Base-by-base conservation (phyloP, 208 protist species). In the Trypanosoma grayi region DNA sequence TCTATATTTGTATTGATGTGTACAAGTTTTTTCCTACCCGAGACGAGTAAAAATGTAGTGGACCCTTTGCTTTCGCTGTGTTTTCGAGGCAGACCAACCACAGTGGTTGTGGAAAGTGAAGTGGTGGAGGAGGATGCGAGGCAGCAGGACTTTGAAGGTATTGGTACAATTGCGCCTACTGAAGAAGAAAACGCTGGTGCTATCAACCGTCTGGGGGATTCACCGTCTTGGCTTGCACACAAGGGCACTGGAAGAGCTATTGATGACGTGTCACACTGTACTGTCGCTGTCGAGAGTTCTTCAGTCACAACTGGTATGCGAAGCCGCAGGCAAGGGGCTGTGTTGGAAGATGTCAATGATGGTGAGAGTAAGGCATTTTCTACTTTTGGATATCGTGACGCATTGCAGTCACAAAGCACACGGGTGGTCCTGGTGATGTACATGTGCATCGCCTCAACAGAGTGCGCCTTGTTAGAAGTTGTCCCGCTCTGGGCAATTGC, bases 401-500 rank as follows among this genome's bases (percentile, higher is more conserved):
- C 62, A 18, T 24, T 75, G 18, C 39, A 60, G 24, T 41, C 47
- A 18, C 22, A 45, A 22, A 62, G 34, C 20, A 60, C 47, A 14
- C 62, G 63, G 30, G 28, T 51, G 16, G 61, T 77, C 6, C 53
- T 77, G 22, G 14, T 66, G 16, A 63, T 63, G 57, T 63, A 63
- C 18, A 63, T 63, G 57, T 63, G 57, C 20, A 63, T 63, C 20
- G 25, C 44, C 30, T 63, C 57, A 11, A 54, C 45, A 45, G 57
- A 63, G 45, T 63, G 43, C 44, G 57, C 57, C 2, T 20, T 63
- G n/a, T 31, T 63, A 7, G 66, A 85, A 57, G 72, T 73, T 7
- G 75, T 92, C 27, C 81, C 85, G 14, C 66, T 92, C 25, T 92
- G 85, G 82, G 40, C 66, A 0, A 77, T 83, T 11, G 72, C 78